Percentiles rank a stretch among this genome's conserved stretches.
Evolutionary conservation across 768 basidiomycete genomes (phyloP).

Genomic region (Boletus fagicola): DNA sequence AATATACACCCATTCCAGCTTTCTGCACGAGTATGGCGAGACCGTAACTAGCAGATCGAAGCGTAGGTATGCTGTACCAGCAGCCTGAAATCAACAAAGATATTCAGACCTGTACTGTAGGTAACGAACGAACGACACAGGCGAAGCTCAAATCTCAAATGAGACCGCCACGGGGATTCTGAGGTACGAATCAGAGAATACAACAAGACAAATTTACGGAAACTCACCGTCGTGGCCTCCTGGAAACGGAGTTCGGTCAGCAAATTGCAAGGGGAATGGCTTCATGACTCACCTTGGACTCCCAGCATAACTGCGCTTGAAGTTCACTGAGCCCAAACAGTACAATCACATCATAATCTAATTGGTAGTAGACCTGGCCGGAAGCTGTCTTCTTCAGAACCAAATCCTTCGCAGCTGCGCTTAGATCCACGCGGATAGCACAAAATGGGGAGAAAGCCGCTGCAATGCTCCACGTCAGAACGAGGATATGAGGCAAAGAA

Average conservation of each 20-base stretch:
- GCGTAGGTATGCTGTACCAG: no score
- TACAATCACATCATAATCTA: no score
- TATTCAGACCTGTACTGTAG: no score
- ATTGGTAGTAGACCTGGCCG: slow-evolving; percentile 4
- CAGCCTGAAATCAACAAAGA: no score
- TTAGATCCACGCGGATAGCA: slow-evolving; percentile 1
- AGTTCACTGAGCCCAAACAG: slow-evolving; percentile 11
- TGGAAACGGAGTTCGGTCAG: neutral
- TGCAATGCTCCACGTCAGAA: neutral
- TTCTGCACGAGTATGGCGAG: no score
- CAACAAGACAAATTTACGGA: neutral
- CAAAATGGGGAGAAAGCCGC: slow-evolving; percentile 6
- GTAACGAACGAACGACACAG: no score
- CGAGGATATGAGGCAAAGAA: neutral
- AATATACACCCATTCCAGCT: no score
- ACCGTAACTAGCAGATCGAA: no score
- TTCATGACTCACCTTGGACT: slow-evolving; percentile 1
- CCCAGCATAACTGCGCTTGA: slow-evolving; percentile 9
- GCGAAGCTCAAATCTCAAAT: neutral
- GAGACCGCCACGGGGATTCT: slow-evolving; percentile 6
- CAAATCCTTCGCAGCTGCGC: no score
- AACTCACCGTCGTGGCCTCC: slow-evolving; percentile 4
- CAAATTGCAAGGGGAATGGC: neutral
- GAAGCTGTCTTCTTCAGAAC: neutral
- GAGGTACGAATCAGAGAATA: neutral